These are phyloP conservation scores for Lactarius hatsudake DNA, from an alignment of 768 basidiomycete genomes.

Conservation along the genomic window DNA sequence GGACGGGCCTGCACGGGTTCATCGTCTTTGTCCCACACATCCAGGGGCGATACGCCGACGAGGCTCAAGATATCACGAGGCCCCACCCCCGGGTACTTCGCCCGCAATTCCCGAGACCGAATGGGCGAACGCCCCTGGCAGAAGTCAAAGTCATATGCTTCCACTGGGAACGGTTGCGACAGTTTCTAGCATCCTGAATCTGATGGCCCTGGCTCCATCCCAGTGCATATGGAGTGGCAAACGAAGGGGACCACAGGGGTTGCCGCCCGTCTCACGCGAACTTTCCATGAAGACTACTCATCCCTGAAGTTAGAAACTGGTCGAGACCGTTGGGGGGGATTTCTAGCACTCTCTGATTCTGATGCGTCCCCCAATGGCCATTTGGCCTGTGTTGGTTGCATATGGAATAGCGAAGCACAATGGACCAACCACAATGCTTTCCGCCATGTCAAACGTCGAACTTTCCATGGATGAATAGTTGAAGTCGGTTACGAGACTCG, in stretches of 20 bases:
- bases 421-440: no score
- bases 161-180: constrained; percentile 29
- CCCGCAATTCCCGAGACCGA: constrained; percentile 32
- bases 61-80: constrained; percentile 37
- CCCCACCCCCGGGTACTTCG: constrained; percentile 38
- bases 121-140: constrained; percentile 33
- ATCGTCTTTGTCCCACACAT: constrained; percentile 32
- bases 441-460: not conserved
- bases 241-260: not conserved
- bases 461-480: no score
- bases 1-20: constrained; percentile 26
- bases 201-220: not conserved
- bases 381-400: not conserved
- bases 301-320: not conserved
- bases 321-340: not conserved
- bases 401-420: not conserved
- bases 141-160: constrained; percentile 34
- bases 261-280: not conserved
- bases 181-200: constrained; percentile 17
- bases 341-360: not conserved
- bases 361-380: not conserved
- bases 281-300: no score
- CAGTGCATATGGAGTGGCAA: not conserved
- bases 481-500: no score
- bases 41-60: constrained; percentile 37